Base-by-base conservation (phyloP, 2,329 filamentous ascomycete species). In the Exutisphaerella laricina region DNA sequence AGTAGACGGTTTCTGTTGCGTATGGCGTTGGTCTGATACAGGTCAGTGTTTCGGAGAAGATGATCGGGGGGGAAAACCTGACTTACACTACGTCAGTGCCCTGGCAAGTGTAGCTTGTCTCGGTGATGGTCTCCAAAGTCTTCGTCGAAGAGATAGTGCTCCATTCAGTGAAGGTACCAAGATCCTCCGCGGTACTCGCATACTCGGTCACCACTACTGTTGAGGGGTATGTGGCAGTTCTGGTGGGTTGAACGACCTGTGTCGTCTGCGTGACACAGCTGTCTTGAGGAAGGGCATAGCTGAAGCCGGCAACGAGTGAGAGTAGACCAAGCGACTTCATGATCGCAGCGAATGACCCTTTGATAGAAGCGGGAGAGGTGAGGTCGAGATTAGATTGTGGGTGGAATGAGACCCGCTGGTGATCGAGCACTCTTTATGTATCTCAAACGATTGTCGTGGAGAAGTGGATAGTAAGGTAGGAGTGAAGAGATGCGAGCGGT, bases 101-200 rank as follows among this genome's bases (percentile, higher is more conserved):
- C 3, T 45, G 50, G 40, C 59, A 62, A 18, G 48, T 43, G 3
- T 48, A 50, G 20, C 45, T 48, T 12, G 55, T 56, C 3, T 31
- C 49, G 7, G 58, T 61, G 36, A 62, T 7, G 14, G 58, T 62
- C 28, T 51, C 34, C 3, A 61, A 36, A 2, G 55, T 60, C 30
- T 51, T 58, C 8, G 59, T 61, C 5, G 49, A 51, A 18, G 51
- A 56, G 23, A 56, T 41, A n/a, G 51, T 55, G 13, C 42, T 35
- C 21, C 50, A 31, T 7, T 53, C 32, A n/a, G 59, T 62, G 38
- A 55, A 59, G 9, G 58, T 58, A 16, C 58, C 58, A 25, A 58
- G 39, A 34, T 60, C 47, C 12, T 51, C 32, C 3, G 58, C 34
- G 1, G 55, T 57, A 4, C 51, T 54, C 3, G 56, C 49, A 28